Base-by-base conservation (phyloP, 768 basidiomycete species). In the Tremella fuciformis region DNA sequence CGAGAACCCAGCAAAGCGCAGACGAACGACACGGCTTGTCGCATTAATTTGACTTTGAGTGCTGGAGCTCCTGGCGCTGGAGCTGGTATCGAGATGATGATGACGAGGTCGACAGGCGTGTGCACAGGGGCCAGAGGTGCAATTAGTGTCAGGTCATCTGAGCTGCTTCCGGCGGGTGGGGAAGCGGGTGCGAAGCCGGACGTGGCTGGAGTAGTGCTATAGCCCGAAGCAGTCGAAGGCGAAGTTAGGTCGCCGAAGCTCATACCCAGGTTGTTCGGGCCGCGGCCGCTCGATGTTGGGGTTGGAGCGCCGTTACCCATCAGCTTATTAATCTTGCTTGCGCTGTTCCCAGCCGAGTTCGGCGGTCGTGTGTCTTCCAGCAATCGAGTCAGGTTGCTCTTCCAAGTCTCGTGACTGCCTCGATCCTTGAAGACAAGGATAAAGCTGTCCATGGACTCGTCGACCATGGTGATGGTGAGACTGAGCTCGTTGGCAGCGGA, bases 401-500 rank as follows among this genome's bases (percentile, higher is more conserved):
- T 86, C 96, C 96, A 98, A 0, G 87, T 82, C 70, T 97, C 91
- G 57, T 96, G 82, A 1, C 87, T 87, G n/a, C 85, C 80, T 26
- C 88, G 85, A 55, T 98, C 90, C 71, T 87, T 88, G 83, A 96
- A 99, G 68, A 91, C 87, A 48, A 99, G 83, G 77, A 97, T 94
- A 79, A 99, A 98, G 51, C 88, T 89, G 61, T 96, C 93, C 55
- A 96, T 80, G 37, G 82, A 81, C 71, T 94, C 91, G 73, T 98
- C 94, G 79, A 92, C 90, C 92, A 99, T 97, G 68, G 91, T 88
- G 70, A 99, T 94, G 3, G 94, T 96, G 62, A 98, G 82, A 73
- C 90, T 93, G 80, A 96, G 82, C 76, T 94, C 93, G 34, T 86
- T 86, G 16, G 59, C 67, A 1, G 64, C 55, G 2, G 86, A 87